Base-by-base conservation (phyloP, 768 basidiomycete species). In the Termitomyces bulborhizus region DNA sequence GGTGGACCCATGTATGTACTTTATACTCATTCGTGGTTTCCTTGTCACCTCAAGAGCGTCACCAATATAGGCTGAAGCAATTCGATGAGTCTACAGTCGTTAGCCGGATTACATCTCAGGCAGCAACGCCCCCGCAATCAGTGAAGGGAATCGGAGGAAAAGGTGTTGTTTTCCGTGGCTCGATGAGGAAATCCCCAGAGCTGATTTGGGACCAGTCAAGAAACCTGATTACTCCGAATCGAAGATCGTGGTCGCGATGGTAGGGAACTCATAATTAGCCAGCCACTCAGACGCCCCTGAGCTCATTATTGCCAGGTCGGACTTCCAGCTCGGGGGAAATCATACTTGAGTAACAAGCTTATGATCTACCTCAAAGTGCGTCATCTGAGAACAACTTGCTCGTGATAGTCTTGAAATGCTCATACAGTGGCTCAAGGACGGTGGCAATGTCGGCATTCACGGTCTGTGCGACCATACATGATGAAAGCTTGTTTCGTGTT, bases 171-270 rank as follows among this genome's bases (percentile, higher is more conserved):
- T 34, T 16, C 18, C 21, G 34, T 48, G 46, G 21, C 41, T 43
- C 50, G 26, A 32, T 24, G 16, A 18, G 54, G 27, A 54, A 1
- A 9, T 32, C 31, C 31, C 7, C 31, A 56, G 42, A 51, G 13
- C 47, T 41, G 57, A 53, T 51, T 54, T 41, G 37, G 18, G 18
- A 39, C 52, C 60, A 94, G 92, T 96, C 46, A 88, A 90, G 52
- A 98, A 96, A 69, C 97, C 97, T 5, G 97, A 99, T 66, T 98
- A 98, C 64, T 97, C 94, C 3, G 95, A 98, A 66, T 92, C 93
- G 37, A 99, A 98, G 81, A 97, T 99, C 60, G 93, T 99, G 6
- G 82, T 98, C 11, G 96, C 96, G 3, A 98, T 98, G 92, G 96
- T 93, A 51, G 47, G 72, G 55, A 34, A 26, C 26, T 9, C 36